A percentile compares a stretch with the other conserved stretches of the same genome.
Conservation (phyloP, 768 basidiomycete species). For the Auriscalpium microsporum region DNA sequence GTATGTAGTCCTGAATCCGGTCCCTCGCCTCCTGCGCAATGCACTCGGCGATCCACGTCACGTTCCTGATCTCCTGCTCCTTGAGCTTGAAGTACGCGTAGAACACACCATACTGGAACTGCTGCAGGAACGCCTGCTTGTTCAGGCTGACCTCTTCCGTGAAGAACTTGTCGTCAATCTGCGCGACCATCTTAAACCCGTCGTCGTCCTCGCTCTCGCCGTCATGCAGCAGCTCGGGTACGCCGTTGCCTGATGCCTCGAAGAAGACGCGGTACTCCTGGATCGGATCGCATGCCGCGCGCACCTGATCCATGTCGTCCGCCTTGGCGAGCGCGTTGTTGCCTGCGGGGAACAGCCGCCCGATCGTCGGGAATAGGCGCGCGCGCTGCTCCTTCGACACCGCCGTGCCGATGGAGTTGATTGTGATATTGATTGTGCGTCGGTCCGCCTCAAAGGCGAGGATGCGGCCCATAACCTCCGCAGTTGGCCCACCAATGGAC, state of each 20-base stretch:
- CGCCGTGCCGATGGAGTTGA: conserved; percentile 97
- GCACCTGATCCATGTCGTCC: conserved; percentile 92
- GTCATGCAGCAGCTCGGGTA: conserved; percentile 15
- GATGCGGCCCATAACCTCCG: conserved; percentile 86
- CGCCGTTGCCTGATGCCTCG: conserved; percentile 36
- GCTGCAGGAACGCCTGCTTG: conserved; percentile 90
- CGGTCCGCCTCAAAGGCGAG: conserved; percentile 96
- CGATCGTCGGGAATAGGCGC: conserved; percentile 88
- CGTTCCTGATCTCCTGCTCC: conserved; percentile 82
- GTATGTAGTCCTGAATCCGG: conserved; percentile 92
- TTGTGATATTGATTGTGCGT: conserved; percentile 94
- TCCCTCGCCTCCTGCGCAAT: conserved; percentile 96
- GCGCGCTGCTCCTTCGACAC: conserved; percentile 93
- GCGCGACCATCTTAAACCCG: conserved; percentile 41
- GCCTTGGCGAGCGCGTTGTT: conserved; percentile 91
- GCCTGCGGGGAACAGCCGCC: conserved; percentile 89
- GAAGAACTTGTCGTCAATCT: conserved; percentile 93
- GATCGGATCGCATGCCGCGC: conserved; percentile 77
- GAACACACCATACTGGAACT: conserved; percentile 93
- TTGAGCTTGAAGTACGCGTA: conserved; percentile 89
- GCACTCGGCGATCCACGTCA: conserved; percentile 96
- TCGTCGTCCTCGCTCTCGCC: conserved; percentile 27
- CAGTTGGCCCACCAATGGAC: conserved; percentile 75
- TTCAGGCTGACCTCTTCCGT: conserved; percentile 87
- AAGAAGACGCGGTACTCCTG: conserved; percentile 91